Percentiles rank a stretch among this genome's conserved stretches.
Conservation (phyloP, 768 basidiomycete species). For the Amanita fuliginea region DNA sequence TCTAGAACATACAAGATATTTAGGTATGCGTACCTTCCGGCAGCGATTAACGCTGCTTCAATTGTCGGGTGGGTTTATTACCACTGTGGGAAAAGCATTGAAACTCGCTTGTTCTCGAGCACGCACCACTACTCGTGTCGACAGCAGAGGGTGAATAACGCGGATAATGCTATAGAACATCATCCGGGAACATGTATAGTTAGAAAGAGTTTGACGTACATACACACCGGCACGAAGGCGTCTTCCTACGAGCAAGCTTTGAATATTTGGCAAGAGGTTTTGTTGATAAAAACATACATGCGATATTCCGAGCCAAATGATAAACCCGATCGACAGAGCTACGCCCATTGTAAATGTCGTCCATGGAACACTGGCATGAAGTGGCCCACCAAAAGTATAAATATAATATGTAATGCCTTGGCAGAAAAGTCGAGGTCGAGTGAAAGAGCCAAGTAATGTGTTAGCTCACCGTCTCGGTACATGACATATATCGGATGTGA, state of each 20-base stretch:
- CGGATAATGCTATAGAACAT: neutral
- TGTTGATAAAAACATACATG: neutral
- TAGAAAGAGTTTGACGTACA: neutral
- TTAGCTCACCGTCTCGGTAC: constrained; percentile 4
- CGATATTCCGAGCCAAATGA: neutral
- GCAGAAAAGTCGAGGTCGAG: neutral
- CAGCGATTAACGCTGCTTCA: neutral
- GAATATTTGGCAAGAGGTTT: neutral
- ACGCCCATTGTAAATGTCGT: neutral
- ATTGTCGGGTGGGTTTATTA: neutral
- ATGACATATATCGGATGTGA: neutral
- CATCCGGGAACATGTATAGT: neutral
- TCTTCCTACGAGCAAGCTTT: neutral
- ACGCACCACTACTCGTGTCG: constrained; percentile 3
- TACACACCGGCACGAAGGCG: neutral
- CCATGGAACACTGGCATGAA: neutral
- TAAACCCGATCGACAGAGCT: neutral
- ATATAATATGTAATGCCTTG: constrained; percentile 3
- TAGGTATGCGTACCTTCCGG: neutral
- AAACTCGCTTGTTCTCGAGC: neutral
- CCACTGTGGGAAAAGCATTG: neutral
- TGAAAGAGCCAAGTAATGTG: neutral
- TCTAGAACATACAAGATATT: no score
- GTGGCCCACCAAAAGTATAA: neutral
- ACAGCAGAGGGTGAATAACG: neutral